Evolutionary conservation across 805 yeast species (phyloP).

Genomic region (Myxozyma lipomycoides): DNA sequence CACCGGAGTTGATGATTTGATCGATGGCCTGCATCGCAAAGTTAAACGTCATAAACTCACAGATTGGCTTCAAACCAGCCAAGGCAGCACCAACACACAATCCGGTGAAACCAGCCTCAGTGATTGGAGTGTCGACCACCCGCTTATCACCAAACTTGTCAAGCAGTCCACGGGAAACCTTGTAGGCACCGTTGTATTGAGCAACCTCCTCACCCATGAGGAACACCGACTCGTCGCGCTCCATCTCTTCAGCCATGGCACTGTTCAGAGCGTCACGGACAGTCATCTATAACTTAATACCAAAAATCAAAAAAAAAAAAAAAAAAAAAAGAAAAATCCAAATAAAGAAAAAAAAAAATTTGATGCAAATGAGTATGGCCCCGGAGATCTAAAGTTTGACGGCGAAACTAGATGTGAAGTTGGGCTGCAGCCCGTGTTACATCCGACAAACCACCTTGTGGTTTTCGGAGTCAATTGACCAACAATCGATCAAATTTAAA

Average conservation of each 20-base stretch:
- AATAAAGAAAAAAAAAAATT: too few species aligned
- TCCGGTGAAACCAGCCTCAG: constrained; percentile 99
- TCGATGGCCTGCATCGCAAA: constrained; percentile 99
- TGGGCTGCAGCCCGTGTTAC: too few species aligned
- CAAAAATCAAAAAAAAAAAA: not conserved
- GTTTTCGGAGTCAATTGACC: too few species aligned
- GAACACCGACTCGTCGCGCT: constrained; percentile 89
- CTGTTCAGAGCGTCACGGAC: constrained; percentile 96
- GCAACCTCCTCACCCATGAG: constrained; percentile 99
- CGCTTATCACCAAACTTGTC: constrained; percentile 94
- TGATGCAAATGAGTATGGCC: too few species aligned
- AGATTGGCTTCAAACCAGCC: constrained; percentile 92
- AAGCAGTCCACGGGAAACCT: constrained; percentile 89
- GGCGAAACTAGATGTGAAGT: too few species aligned
- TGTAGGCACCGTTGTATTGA: constrained; percentile 98
- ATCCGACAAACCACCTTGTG: too few species aligned
- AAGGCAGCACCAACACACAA: constrained; percentile 93
- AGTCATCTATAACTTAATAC: constrained; percentile 50
- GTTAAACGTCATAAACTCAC: constrained; percentile 98
- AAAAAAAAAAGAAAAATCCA: not conserved
- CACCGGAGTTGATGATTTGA: constrained; percentile 97
- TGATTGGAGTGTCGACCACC: constrained; percentile 93
- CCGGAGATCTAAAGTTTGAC: too few species aligned
- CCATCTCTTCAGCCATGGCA: constrained; percentile 96
- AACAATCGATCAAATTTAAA: too few species aligned